Percentiles rank a stretch among this genome's conserved stretches.
These are phyloP conservation scores for Obba rivulosa DNA, from an alignment of 768 basidiomycete species.

Conservation along the genomic window DNA sequence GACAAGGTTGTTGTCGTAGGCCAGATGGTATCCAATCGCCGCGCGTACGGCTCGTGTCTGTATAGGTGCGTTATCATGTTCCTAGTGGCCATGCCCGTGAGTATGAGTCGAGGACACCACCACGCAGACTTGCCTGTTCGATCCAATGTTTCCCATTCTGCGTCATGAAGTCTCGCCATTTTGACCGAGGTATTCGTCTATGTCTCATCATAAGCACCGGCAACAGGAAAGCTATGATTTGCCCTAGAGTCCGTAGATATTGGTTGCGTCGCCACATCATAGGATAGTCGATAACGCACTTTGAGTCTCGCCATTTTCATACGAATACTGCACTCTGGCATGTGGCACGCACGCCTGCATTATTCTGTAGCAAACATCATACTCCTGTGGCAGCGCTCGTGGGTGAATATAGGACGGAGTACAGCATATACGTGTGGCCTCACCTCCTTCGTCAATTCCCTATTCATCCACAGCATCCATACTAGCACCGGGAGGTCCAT, in stretches of 20 bases:
- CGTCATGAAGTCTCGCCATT: slow-evolving; percentile 64
- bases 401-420: not conserved
- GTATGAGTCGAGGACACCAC: not conserved
- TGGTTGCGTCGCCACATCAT: not conserved
- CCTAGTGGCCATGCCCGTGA: slow-evolving; percentile 27
- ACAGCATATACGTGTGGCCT: slow-evolving; percentile 12
- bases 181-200: slow-evolving; percentile 67
- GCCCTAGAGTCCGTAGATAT: slow-evolving; percentile 39
- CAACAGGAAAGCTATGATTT: slow-evolving; percentile 67
- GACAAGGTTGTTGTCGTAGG: slow-evolving; percentile 61
- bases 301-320: too few relatives aligned
- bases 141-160: slow-evolving; percentile 75
- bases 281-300: too few relatives aligned
- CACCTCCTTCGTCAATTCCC: slow-evolving; percentile 66
- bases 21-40: slow-evolving; percentile 77
- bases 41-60: slow-evolving; percentile 63
- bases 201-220: slow-evolving; percentile 85
- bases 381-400: slow-evolving; percentile 46
- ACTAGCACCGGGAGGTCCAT: slow-evolving; percentile 67
- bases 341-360: slow-evolving; percentile 58
- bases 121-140: slow-evolving; percentile 49
- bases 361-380: slow-evolving; percentile 58
- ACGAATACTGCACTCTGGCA: slow-evolving; percentile 44
- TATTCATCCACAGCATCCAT: slow-evolving; percentile 76
- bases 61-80: slow-evolving; percentile 50